Evolutionary conservation across 805 yeast species (phyloP).

Genomic region (Ogataea philodendri): DNA sequence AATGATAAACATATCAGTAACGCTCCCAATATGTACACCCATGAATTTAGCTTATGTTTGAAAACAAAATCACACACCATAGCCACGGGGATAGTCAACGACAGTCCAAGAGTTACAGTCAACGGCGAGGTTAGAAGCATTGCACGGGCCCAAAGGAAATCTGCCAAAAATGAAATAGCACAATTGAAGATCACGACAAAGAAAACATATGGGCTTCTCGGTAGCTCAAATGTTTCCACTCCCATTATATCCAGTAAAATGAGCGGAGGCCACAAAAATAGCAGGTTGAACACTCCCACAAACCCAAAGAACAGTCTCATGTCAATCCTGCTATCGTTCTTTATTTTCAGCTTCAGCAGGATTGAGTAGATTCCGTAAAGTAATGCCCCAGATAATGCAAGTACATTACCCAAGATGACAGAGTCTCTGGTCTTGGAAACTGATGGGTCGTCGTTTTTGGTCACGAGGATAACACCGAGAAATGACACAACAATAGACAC

Average conservation of each 20-base stretch:
- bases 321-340: constrained; percentile 71
- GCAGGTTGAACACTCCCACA: constrained; percentile 80
- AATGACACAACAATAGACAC: constrained; percentile 70
- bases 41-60: constrained; percentile 59
- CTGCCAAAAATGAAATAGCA: constrained; percentile 77
- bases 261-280: constrained; percentile 81
- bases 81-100: constrained; percentile 91
- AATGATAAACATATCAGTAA: constrained; percentile 76
- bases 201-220: constrained; percentile 52
- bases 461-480: constrained; percentile 76
- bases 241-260: constrained; percentile 60
- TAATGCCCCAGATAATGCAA: constrained; percentile 84
- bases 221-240: constrained; percentile 71
- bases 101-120: constrained; percentile 92
- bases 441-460: constrained; percentile 56
- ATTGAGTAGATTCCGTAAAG: constrained; percentile 91
- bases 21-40: constrained; percentile 77
- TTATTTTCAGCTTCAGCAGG: constrained; percentile 67
- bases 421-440: constrained; percentile 25
- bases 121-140: constrained; percentile 90
- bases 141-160: constrained; percentile 94
- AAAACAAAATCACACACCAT: constrained; percentile 85
- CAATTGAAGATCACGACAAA: constrained; percentile 62
- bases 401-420: constrained; percentile 62
- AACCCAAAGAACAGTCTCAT: constrained; percentile 91